phyloP scores from a whole-genome alignment of 164 flowering plant species.

The Amborella trichopoda region DNA sequence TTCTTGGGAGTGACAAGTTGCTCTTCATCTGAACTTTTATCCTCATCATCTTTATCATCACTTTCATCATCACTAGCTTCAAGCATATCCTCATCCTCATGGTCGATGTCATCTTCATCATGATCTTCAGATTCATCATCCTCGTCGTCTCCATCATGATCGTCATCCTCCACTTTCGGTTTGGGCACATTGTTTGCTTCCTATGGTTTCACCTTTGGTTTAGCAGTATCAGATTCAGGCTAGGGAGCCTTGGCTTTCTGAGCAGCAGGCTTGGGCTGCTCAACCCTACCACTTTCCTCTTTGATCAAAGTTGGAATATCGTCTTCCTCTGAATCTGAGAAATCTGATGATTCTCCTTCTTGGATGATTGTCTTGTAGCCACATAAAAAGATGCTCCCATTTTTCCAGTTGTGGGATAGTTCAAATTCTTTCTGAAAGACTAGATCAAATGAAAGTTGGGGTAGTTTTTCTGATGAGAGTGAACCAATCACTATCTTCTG shows the following conservation, averaged over 20 bases:
- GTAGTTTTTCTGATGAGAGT: conserved; percentile 30
- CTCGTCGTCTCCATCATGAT: conserved; percentile 19
- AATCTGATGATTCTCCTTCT: conserved; percentile 23
- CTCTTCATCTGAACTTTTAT: conserved; percentile 29
- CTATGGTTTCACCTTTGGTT: conserved; percentile 22
- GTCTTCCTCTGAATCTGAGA: conserved; percentile 23
- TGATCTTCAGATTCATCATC: conserved; percentile 18
- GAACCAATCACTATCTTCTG: conserved; percentile 52
- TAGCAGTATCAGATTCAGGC: conserved; percentile 10
- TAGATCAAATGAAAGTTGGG: conserved; percentile 48
- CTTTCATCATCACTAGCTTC: conserved; percentile 18
- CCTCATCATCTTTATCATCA: conserved; percentile 19
- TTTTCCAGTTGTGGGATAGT: conserved; percentile 71
- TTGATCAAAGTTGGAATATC: not conserved
- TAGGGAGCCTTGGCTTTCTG: conserved; percentile 13
- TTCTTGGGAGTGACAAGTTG: no score
- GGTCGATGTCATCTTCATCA: no score
- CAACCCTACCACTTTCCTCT: no score
- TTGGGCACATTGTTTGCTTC: no score
- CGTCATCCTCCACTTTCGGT: conserved; percentile 11
- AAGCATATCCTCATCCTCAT: no score
- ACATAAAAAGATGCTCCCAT: conserved; percentile 55
- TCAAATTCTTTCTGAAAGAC: conserved; percentile 72
- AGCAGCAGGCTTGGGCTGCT: conserved; percentile 13
- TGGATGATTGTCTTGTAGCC: conserved; percentile 30